These are phyloP conservation scores for Exophiala sp. DNA, from an alignment of 2,329 filamentous ascomycete genomes.

Conservation along the genomic window DNA sequence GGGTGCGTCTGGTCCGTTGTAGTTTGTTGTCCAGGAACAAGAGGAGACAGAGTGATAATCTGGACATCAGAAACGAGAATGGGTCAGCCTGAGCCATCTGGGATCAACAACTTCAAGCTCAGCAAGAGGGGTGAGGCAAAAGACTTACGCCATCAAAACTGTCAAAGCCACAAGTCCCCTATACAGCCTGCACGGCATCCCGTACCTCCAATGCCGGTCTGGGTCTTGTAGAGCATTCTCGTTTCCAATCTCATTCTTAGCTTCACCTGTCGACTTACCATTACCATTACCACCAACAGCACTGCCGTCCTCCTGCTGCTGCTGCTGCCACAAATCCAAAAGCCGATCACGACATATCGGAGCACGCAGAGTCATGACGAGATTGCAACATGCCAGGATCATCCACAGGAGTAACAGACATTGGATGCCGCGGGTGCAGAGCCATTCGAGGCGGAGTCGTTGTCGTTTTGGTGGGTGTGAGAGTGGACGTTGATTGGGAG, in stretches of 20 bases:
- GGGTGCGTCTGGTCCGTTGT: background rate
- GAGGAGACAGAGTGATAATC: constrained; percentile 8
- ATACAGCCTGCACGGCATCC: constrained; percentile 15
- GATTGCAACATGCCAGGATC: constrained; percentile 16
- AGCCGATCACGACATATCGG: constrained; percentile 15
- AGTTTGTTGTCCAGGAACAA: constrained; percentile 12
- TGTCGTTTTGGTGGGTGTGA: too few species aligned
- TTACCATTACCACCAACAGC: too few species aligned
- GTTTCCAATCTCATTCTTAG: background rate
- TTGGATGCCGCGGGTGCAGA: constrained; percentile 7
- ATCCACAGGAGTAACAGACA: constrained; percentile 17
- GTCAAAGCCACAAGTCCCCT: constrained; percentile 17
- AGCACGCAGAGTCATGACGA: constrained; percentile 15
- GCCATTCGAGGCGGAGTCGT: constrained; percentile 13
- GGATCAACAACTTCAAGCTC: too few species aligned
- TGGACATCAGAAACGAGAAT: background rate
- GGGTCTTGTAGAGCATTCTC: background rate
- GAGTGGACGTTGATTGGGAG: too few species aligned
- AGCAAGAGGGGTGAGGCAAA: background rate
- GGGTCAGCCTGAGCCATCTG: too few species aligned
- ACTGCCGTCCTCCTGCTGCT: too few species aligned
- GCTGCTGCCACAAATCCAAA: constrained; percentile 4
- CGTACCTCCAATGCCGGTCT: constrained; percentile 21
- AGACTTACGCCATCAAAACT: constrained; percentile 18
- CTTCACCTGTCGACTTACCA: too few species aligned